Evolutionary conservation across 345 rosid genomes (phyloP), one percentile per base, ranked within the genome.

Genomic region (Eutrema yunnanense): DNA sequence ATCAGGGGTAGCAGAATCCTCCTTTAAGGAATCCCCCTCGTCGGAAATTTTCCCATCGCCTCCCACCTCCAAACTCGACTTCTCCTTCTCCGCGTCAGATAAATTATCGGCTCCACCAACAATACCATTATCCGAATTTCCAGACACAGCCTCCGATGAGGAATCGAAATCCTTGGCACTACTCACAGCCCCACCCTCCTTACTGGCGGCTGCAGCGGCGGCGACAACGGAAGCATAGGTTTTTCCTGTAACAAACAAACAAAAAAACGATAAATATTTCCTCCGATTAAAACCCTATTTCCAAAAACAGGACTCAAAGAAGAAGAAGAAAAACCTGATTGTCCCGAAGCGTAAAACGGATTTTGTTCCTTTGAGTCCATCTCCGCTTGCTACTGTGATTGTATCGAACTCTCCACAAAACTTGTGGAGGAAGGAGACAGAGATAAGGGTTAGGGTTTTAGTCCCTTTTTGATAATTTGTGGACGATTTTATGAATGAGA

Each of bases 81-180:
- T 36, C 57, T 68, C 74, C 56, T 44, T 33, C 50, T 49, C 29
- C 26, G 22, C 22, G 22, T 19, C 73, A 16, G 44, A 13, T 57
- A 47, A 48, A 73, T 14, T 9, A 52, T 53, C 65, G 8, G 37
- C 73, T 67, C 57, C 69, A 61, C 32, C 68, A 69, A 19, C 54
- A 41, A 13, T 19, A 33, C 5, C 66, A 58, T 62, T 69, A 9
- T 70, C 80, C 10, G 66, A 55, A 13, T 34, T 8, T 6, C 38
- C 86, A 51, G 64, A 72, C 62, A 42, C 57, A 67, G 61, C 27
- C 6, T 78, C 77, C 29, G 74, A 16, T 2, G 79, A 80, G 13
- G 83, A 65, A 57, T 81, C 84, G 7, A 86, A 70, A 73, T 74
- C 88, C 80, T 85, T 88, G 10, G 44, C 83, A 40, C 82, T 86